Base-by-base conservation (phyloP, 2,329 filamentous ascomycete species). In the Diplodia corticola region DNA sequence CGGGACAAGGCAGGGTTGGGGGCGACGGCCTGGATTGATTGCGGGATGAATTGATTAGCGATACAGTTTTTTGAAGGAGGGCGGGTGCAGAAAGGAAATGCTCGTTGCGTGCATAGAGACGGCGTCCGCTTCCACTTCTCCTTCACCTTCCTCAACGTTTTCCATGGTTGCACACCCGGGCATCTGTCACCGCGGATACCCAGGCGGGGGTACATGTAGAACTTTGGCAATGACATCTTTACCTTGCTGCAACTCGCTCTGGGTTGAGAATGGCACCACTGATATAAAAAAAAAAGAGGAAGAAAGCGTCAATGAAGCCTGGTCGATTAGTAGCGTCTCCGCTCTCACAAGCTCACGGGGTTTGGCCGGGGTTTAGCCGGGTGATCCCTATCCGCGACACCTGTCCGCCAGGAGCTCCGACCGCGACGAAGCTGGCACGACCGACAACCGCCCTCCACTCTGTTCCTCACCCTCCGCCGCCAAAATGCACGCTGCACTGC, bases 401-500 rank as follows among this genome's bases (percentile, higher is more conserved):
- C 57, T 61, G 57, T 61, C 57, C 57, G 57, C 57, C 57, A 61
- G 57, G 57, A 61, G 57, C 57, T 61, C 48, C 60, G 60, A 51
- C 46, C 60, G 33, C 51, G 51, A 55, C 57, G 57, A 49, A 49
- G 55, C 55, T 59, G 50, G 49, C 49, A 65, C 50, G 63, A 40
- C 22, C 50, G 37, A 51, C 53, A 55, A 24, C 20, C 28, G 57
- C 40, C 44, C 22, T 24, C 22, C 40, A 20, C 30, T 61, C 40
- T 44, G 24, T 40, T n/a, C 55, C 17, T 12, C 64, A 51, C 46
- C 55, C 26, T 10, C 40, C 44, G 44, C 57, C 57, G 37, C 69
- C 69, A 77, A 69, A 49, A 79, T 79, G 77, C 76, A 74, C 71
- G 72, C 71, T 33, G 70, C 76, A 53, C 57, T 74, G 50, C 72